Conservation (phyloP, 2,329 filamentous ascomycete species). For the Trichoderma atroviride region DNA sequence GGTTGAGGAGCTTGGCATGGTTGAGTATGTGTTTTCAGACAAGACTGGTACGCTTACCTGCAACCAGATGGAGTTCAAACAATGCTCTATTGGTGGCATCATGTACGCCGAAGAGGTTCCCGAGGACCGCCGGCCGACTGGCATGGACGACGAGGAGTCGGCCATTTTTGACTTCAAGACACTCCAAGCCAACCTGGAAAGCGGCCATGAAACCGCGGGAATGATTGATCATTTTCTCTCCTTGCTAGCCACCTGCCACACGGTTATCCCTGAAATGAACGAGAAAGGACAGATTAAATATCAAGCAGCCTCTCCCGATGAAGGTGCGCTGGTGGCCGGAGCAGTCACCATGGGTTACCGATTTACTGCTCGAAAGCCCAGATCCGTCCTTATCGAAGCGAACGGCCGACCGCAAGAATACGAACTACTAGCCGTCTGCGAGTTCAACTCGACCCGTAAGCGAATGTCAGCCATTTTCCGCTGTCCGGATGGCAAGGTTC, state of each 20-base stretch:
- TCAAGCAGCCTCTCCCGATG: conserved; percentile 94
- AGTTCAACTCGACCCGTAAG: conserved; percentile 94
- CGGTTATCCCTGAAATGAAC: conserved; percentile 88
- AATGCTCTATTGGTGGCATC: conserved; percentile 88
- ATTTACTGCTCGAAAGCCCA: conserved; percentile 88
- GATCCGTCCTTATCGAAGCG: conserved; percentile 80
- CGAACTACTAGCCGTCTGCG: conserved; percentile 92
- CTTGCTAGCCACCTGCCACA: conserved; percentile 88
- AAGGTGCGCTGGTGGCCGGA: conserved; percentile 94
- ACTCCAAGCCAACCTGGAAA: conserved; percentile 69
- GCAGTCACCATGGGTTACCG: conserved; percentile 83
- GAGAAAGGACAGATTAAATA: conserved; percentile 90
- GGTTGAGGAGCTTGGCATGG: conserved; percentile 96
- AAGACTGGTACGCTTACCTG: conserved; percentile 98
- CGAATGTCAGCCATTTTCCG: conserved; percentile 97
- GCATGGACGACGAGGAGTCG: conserved; percentile 79
- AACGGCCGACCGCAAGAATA: conserved; percentile 76
- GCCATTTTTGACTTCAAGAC: conserved; percentile 84
- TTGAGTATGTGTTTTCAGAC: conserved; percentile 98
- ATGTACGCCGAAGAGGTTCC: conserved; percentile 92
- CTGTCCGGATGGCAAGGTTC: conserved; percentile 92
- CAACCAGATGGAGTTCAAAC: conserved; percentile 98
- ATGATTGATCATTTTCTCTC: conserved; percentile 80
- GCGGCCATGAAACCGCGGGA: conserved; percentile 51
- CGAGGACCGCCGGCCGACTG: conserved; percentile 80